Evolutionary conservation across 2,329 filamentous ascomycete species (phyloP).

Genomic region (Hirsutella minnesotensis): DNA sequence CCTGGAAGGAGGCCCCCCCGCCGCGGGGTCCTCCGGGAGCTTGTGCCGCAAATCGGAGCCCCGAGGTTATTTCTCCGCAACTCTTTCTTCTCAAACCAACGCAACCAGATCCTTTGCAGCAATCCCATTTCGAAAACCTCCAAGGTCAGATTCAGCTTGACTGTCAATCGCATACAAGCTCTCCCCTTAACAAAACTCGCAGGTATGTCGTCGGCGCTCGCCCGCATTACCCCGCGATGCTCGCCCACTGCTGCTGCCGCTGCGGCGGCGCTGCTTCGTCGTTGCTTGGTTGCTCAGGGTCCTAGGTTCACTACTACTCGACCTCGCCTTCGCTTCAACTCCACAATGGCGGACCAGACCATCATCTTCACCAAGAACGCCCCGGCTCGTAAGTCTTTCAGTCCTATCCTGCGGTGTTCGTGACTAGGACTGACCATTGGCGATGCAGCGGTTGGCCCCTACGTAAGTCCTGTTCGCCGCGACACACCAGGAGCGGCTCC

Average conservation of each 20-base stretch:
- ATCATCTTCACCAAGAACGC: slow-evolving; percentile 48
- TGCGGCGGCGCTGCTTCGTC: slow-evolving; percentile 1
- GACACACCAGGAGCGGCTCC: neutral
- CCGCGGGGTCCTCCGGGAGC: slow-evolving; percentile 1
- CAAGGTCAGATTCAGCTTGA: neutral
- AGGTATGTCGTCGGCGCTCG: slow-evolving; percentile 14
- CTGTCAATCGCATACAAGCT: neutral
- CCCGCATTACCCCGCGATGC: slow-evolving; percentile 8
- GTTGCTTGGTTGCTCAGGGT: slow-evolving; percentile 3
- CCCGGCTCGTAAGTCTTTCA: slow-evolving; percentile 37
- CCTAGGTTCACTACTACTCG: slow-evolving; percentile 18
- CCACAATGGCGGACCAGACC: slow-evolving; percentile 35
- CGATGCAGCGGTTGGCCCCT: slow-evolving; percentile 45
- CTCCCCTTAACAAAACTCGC: neutral
- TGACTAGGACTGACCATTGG: neutral
- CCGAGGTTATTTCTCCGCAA: neutral
- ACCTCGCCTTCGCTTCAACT: slow-evolving; percentile 17
- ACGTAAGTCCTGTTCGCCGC: slow-evolving; percentile 32
- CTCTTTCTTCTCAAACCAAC: neutral
- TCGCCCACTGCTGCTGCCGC: slow-evolving; percentile 2
- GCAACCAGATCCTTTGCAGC: neutral
- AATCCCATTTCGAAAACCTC: too few species aligned
- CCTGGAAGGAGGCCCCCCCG: too few species aligned
- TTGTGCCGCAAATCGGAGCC: neutral
- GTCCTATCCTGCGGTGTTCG: neutral